A percentile compares a stretch with the other conserved stretches of the same genome.
These are phyloP conservation scores for Luffa acutangula DNA, from an alignment of 306 rosid species.

Conservation along the genomic window DNA sequence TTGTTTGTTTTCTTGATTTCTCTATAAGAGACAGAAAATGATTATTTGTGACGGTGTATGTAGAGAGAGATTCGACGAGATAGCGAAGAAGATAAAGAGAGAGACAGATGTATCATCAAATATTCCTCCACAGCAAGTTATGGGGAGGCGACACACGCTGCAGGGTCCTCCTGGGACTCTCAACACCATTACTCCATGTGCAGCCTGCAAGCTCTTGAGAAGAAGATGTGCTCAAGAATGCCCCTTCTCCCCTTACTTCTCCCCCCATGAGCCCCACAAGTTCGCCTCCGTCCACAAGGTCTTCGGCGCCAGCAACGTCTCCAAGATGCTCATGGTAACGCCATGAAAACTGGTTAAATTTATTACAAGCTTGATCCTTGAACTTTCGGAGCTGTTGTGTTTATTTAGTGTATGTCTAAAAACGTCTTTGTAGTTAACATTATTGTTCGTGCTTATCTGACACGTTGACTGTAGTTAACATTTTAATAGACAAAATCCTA, in stretches of 20 bases:
- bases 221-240: constrained; percentile 92
- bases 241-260: constrained; percentile 85
- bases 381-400: neutral
- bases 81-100: constrained; percentile 8
- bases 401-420: neutral
- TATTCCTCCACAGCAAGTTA: neutral
- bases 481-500: too few relatives aligned
- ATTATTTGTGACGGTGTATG: neutral
- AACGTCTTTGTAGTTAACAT: too few relatives aligned
- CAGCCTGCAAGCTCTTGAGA: constrained; percentile 92
- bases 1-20: too few relatives aligned
- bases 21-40: neutral
- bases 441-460: too few relatives aligned
- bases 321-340: constrained; percentile 56
- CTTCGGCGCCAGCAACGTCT: constrained; percentile 96
- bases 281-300: constrained; percentile 86
- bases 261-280: constrained; percentile 86
- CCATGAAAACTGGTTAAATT: neutral
- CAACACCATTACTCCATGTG: constrained; percentile 82
- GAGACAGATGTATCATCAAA: constrained; percentile 5
- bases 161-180: constrained; percentile 12
- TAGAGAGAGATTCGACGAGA: constrained; percentile 1
- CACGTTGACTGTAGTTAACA: too few relatives aligned
- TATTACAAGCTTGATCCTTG: neutral
- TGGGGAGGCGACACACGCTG: neutral